These are phyloP conservation scores for Dictyostelium citrinum DNA, from an alignment of 78 protist genomes.

Conservation along the genomic window DNA sequence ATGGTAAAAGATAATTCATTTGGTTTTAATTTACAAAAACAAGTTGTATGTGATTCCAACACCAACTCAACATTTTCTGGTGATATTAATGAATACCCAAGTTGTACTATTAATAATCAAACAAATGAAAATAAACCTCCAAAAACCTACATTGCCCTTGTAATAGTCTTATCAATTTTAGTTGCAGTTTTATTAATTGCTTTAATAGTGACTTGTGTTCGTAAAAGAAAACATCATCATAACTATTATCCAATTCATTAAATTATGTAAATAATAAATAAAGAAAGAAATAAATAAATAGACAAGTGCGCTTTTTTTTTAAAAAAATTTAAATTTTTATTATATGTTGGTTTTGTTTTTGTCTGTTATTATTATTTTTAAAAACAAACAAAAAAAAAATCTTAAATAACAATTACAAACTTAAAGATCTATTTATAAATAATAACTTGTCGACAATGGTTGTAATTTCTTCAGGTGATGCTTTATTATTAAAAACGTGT, in stretches of 20 bases:
- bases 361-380: too few relatives aligned
- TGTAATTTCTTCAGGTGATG: not conserved
- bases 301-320: too few relatives aligned
- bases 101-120: not conserved
- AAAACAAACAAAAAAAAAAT: too few relatives aligned
- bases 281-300: too few relatives aligned
- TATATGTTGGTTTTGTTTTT: too few relatives aligned
- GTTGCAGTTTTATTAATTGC: not conserved
- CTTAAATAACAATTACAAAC: not conserved
- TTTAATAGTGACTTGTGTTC: not conserved
- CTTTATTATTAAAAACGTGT: not conserved
- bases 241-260: not conserved
- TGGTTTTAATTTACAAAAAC: not conserved
- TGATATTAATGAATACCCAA: not conserved
- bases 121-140: not conserved
- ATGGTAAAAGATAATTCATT: not conserved
- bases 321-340: too few relatives aligned
- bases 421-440: slow-evolving; percentile 57
- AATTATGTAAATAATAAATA: too few relatives aligned
- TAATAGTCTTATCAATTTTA: not conserved
- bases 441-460: slow-evolving; percentile 38
- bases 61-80: not conserved
- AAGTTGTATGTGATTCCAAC: not conserved
- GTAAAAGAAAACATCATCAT: not conserved
- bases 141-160: not conserved